Evolutionary conservation across 352 stramenopile genomes (phyloP), one percentile per base, ranked within the genome.

Genomic region (Pilasporangium apinafurcum): DNA sequence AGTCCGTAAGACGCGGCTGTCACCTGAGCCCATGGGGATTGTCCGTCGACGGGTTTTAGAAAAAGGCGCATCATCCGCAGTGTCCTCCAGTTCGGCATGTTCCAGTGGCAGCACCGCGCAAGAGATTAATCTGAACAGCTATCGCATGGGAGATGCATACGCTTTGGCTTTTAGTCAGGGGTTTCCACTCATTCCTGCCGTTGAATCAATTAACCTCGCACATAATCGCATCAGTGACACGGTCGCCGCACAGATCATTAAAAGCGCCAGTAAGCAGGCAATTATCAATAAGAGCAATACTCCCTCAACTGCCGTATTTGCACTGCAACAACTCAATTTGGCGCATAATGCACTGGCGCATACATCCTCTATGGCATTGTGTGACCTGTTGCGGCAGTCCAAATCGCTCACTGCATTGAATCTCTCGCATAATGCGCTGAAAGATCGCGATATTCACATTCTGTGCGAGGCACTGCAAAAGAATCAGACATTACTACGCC

Each of bases 381-480:
- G 59, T 0, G 51, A 60, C 0, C 38, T 90, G 25, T 39, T 86
- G 30, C 51, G 51, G 3, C 49, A 48, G 7, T 79, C 69, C 22
- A 75, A 75, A 44, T 56, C 64, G 25, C 72, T 87, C 20, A 69
- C 62, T 28, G 57, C 73, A 28, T 54, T 90, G 7, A 87, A 87
- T 31, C 48, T 90, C 7, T 68, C 73, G 24, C 78, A 87, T 45
- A 90, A 80, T 3, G 50, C 65, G 6, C 59, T 90, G 29, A 64
- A 64, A 12, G 76, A 85, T 47, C 66, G 58, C 14, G 74, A 86
- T 26, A 53, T 90, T 8, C 54, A 65, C n/a, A 46, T 75, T n/a
- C 69, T 90, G 1, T 90, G 77, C 38, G 77, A 87, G 21, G 78
- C 78, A 8, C 62, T 90, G 22, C 68, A 82, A 43, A 75, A 72